Evolutionary conservation across 805 yeast genomes (phyloP).

Genomic region (Suhomyces tanzawaensis): DNA sequence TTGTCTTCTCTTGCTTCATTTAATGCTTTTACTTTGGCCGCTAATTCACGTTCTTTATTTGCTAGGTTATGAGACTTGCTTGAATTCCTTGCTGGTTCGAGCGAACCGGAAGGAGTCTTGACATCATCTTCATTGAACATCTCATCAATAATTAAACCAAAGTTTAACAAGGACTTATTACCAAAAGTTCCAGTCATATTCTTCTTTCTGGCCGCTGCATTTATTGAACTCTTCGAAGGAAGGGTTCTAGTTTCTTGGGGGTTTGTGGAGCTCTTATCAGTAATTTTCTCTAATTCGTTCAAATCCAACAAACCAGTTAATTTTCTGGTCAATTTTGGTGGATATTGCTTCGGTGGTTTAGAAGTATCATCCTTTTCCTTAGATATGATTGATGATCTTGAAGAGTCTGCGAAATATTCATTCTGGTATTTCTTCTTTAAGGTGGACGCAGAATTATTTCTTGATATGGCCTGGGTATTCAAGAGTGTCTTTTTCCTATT

Average conservation of each 20-base stretch:
- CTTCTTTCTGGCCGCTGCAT: slow-evolving; percentile 3
- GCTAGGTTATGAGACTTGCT: not conserved
- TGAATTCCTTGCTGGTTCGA: not conserved
- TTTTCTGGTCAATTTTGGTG: slow-evolving; percentile 17
- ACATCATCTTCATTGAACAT: slow-evolving; percentile 23
- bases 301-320: slow-evolving; percentile 16
- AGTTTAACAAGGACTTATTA: slow-evolving; percentile 27
- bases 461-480: slow-evolving; percentile 18
- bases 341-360: slow-evolving; percentile 17
- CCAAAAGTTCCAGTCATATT: slow-evolving; percentile 6
- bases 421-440: not conserved
- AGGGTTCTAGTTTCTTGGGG: not conserved
- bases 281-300: slow-evolving; percentile 16
- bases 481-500: slow-evolving; percentile 32
- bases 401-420: slow-evolving; percentile 5
- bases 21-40: slow-evolving; percentile 12
- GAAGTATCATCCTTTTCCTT: slow-evolving; percentile 12
- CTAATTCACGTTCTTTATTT: slow-evolving; percentile 14
- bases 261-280: not conserved
- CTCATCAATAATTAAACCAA: slow-evolving; percentile 32
- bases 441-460: slow-evolving; percentile 1
- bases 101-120: slow-evolving; percentile 1
- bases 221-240: slow-evolving; percentile 3
- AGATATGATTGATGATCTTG: slow-evolving; percentile 11
- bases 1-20: slow-evolving; percentile 13